Conservation (phyloP, 2,329 filamentous ascomycete species). For the Salinomyces thailandicus region DNA sequence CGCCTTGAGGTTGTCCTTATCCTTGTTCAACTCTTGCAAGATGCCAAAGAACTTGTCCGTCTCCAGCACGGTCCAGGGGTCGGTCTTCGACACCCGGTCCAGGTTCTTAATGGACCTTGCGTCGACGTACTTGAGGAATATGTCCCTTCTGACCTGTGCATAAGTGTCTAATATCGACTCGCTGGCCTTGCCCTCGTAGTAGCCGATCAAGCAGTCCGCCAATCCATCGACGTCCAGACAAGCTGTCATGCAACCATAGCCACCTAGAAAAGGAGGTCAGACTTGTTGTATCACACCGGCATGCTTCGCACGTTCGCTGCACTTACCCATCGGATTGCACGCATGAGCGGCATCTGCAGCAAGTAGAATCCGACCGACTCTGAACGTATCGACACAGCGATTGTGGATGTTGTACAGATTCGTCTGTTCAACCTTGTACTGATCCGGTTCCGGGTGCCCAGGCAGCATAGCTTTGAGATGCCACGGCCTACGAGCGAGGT, state of each 20-base stretch:
- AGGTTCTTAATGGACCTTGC: conserved; percentile 15
- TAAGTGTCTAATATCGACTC: conserved; percentile 26
- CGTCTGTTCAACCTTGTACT: conserved; percentile 26
- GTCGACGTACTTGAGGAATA: conserved; percentile 29
- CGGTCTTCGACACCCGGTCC: conserved; percentile 11
- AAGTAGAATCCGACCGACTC: conserved; percentile 25
- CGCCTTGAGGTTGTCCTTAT: conserved; percentile 12
- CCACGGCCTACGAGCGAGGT: conserved; percentile 12
- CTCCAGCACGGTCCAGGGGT: conserved; percentile 18
- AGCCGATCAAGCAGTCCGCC: conserved; percentile 16
- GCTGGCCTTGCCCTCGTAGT: conserved; percentile 11
- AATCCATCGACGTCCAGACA: conserved; percentile 19
- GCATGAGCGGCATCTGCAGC: conserved; percentile 32
- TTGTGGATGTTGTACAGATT: conserved; percentile 35
- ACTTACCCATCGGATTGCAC: conserved; percentile 11
- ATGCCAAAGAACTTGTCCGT: conserved; percentile 18
- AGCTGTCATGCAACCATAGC: conserved; percentile 18
- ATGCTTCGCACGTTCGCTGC: too few relatives aligned
- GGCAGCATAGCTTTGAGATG: conserved; percentile 18
- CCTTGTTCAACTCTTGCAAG: conserved; percentile 14
- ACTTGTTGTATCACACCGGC: too few relatives aligned
- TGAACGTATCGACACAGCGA: conserved; percentile 25
- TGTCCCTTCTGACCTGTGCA: conserved; percentile 25
- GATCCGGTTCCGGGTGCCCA: conserved; percentile 14
- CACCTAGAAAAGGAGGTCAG: conserved; percentile 8